Base-by-base conservation (phyloP, 768 basidiomycete species). In the Suillus clintonianus region DNA sequence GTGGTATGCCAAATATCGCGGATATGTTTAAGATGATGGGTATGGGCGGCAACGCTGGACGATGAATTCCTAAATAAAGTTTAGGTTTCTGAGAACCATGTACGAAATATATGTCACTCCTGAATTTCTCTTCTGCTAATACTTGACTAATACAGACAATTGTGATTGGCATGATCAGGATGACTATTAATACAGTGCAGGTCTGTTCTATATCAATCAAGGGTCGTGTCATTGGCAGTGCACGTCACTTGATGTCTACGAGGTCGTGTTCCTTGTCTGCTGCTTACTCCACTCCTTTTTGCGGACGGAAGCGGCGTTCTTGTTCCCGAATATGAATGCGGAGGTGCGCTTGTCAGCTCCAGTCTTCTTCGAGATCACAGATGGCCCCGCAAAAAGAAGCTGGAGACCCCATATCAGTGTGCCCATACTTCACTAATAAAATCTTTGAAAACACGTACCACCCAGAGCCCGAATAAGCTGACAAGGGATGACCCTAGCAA, bases 1-100 rank as follows among this genome's bases (percentile, higher is more conserved):
- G 89, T n/a, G 86, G 87, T 3, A 85, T 88, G 84, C 83, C 85
- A 56, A 86, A 86, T 59, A 86, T 92, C 83, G 83, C 78, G 24
- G 91, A 93, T 67, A 89, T 93, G 89, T 81, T 92, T 74, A 92
- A 92, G 79, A 90, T 92, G 91, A 91, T 92, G 91, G 89, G 90
- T 9, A 90, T 90, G 89, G 89, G 89, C 62, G 83, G 85, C 62
- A 69, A 71, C 68, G 68, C 74, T 56, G 75, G 76, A 65, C 75
- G 74, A 67, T 77, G 66, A 67, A 43, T 41, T 61, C 27, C 60
- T 37, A 66, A 42, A 61, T 59, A 57, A 61, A 65, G 19, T 51
- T 32, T 64, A 32, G 54, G 61, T 55, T 64, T 68, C 62, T 30
- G 59, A 68, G 59, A 63, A 56, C 30, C 30, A 62, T 66, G 62